Conservation (phyloP, 2,329 filamentous ascomycete species). For the Colletotrichum echinochloae region DNA sequence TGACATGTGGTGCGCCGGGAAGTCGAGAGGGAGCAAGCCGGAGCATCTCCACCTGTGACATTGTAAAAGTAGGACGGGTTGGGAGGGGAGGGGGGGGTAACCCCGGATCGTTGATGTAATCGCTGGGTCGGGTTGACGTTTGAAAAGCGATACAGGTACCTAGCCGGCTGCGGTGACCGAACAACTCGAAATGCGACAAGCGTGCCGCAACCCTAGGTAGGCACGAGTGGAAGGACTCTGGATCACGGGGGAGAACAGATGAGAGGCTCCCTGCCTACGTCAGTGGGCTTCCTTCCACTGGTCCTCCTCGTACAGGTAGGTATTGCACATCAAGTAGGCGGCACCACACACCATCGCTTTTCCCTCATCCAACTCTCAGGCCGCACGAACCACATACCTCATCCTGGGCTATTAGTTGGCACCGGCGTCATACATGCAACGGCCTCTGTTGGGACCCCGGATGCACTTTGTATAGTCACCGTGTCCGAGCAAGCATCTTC, state of each 20-base stretch:
- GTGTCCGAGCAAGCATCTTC: constrained; percentile 24
- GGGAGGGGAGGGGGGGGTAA: no score
- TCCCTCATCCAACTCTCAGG: constrained; percentile 9
- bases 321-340: neutral
- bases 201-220: constrained; percentile 1
- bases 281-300: constrained; percentile 33
- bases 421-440: constrained; percentile 41
- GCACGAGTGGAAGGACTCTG: constrained; percentile 14
- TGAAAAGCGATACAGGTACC: constrained; percentile 28
- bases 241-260: constrained; percentile 6
- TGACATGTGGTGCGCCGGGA: constrained; percentile 27
- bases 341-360: constrained; percentile 19
- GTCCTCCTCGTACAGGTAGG: neutral
- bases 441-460: neutral
- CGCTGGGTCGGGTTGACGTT: constrained; percentile 25
- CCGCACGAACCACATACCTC: constrained; percentile 19
- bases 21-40: constrained; percentile 3
- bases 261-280: constrained; percentile 36
- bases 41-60: constrained; percentile 24
- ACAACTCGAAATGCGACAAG: constrained; percentile 11
- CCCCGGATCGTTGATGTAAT: constrained; percentile 41
- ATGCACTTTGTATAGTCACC: constrained; percentile 9
- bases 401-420: constrained; percentile 18
- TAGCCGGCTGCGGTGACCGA: constrained; percentile 32
- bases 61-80: constrained; percentile 11